Evolutionary conservation across 2,329 filamentous ascomycete species (phyloP).

Genomic region (Colletotrichum lentis): DNA sequence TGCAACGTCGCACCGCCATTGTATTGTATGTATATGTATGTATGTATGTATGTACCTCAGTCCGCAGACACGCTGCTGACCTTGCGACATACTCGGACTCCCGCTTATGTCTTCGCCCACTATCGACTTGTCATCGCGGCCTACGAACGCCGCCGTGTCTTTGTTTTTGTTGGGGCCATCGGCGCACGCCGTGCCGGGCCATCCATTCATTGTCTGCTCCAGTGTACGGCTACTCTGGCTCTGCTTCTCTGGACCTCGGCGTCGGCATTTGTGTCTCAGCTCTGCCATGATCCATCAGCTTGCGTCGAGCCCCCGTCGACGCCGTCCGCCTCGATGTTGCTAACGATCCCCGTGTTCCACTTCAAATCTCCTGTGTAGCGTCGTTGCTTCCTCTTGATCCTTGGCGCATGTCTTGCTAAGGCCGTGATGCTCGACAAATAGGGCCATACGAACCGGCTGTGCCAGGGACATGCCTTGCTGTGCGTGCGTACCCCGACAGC

Average conservation of each 20-base stretch:
- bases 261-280: conserved; percentile 3
- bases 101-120: conserved; percentile 5
- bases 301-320: background rate
- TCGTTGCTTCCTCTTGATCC: background rate
- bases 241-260: background rate
- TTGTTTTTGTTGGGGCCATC: conserved; percentile 18
- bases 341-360: conserved; percentile 24
- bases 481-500: conserved; percentile 20
- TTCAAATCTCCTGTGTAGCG: conserved; percentile 17
- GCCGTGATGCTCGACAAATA: conserved; percentile 1
- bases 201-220: conserved; percentile 15
- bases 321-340: background rate
- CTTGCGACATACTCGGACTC: background rate
- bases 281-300: background rate
- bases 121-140: too few relatives aligned
- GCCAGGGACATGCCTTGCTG: conserved; percentile 17
- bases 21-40: background rate
- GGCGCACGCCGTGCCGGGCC: conserved; percentile 3
- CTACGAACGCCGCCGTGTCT: conserved; percentile 19
- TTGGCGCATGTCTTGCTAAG: conserved; percentile 11
- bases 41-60: too few relatives aligned
- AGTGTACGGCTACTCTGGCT: background rate
- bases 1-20: conserved; percentile 29
- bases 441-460: conserved; percentile 29
- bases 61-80: too few relatives aligned